Evolutionary conservation across 169 alveolate genomes (phyloP).

Genomic region (Cryptosporidium meleagridis): DNA sequence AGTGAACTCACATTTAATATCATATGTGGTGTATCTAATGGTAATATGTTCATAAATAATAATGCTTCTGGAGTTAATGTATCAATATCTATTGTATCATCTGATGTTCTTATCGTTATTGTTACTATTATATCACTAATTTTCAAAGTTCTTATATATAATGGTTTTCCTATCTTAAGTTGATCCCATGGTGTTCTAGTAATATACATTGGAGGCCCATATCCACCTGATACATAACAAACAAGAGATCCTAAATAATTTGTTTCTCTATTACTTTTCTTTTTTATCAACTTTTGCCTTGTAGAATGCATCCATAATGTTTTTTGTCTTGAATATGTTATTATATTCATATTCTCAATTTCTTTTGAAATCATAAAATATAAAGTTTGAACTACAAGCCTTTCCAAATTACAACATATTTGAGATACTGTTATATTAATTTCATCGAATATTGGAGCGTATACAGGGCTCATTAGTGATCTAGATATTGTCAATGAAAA

Average conservation of each 20-base stretch:
- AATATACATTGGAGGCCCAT: constrained; percentile 66
- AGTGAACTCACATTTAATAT: constrained; percentile 86
- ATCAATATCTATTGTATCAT: constrained; percentile 80
- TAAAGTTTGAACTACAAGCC: constrained; percentile 88
- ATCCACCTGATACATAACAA: constrained; percentile 72
- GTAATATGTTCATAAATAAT: constrained; percentile 89
- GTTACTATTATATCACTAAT: constrained; percentile 86
- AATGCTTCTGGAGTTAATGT: constrained; percentile 81
- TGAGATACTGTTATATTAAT: constrained; percentile 84
- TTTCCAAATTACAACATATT: constrained; percentile 87
- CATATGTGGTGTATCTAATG: constrained; percentile 92
- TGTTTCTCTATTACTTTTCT: neutral
- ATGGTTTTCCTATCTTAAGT: constrained; percentile 82
- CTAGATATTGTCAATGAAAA: constrained; percentile 72
- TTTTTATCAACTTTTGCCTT: constrained; percentile 49
- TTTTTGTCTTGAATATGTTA: constrained; percentile 56
- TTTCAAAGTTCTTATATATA: constrained; percentile 83
- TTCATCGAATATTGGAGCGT: constrained; percentile 85
- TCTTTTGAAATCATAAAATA: constrained; percentile 85
- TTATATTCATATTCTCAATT: constrained; percentile 76
- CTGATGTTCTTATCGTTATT: constrained; percentile 90
- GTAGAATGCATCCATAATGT: constrained; percentile 49
- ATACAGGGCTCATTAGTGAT: constrained; percentile 76
- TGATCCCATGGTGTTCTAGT: constrained; percentile 76
- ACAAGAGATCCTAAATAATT: constrained; percentile 51